A percentile compares a stretch with the other conserved stretches of the same genome.
Conservation (phyloP, 2,329 filamentous ascomycete species). For the Geoglossum cookeanum region DNA sequence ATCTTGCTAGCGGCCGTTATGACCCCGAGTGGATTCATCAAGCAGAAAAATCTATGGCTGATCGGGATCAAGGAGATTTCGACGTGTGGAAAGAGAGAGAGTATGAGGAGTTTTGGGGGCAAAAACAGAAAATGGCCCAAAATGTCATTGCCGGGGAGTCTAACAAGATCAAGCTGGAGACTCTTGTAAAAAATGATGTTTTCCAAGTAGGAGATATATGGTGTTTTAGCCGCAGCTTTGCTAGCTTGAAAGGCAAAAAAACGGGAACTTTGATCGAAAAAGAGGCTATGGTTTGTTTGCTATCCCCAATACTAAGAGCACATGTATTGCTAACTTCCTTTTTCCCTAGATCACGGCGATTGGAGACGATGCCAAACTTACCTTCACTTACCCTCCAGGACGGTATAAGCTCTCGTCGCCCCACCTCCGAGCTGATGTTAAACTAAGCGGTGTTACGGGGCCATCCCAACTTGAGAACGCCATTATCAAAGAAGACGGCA, state of each 20-base stretch:
- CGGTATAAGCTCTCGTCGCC: conserved; percentile 3
- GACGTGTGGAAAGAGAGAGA: conserved; percentile 36
- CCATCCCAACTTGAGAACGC: conserved; percentile 5
- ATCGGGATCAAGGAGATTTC: conserved; percentile 34
- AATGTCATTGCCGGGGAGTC: conserved; percentile 22
- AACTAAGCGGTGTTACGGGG: background rate
- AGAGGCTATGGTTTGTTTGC: conserved; percentile 2
- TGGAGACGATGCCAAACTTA: background rate
- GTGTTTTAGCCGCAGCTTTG: conserved; percentile 1
- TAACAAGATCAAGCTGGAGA: conserved; percentile 18
- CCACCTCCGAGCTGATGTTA: background rate
- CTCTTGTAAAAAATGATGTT: conserved; percentile 4
- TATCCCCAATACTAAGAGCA: background rate
- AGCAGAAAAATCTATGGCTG: conserved; percentile 32
- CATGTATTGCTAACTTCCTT: background rate
- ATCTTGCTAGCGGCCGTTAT: conserved; percentile 35
- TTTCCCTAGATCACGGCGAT: background rate
- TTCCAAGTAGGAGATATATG: conserved; percentile 8
- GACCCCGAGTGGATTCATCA: conserved; percentile 36
- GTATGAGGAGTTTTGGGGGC: conserved; percentile 37
- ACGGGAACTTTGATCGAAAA: conserved; percentile 6
- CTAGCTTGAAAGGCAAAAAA: background rate
- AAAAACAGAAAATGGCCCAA: conserved; percentile 26
- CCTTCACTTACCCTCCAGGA: background rate
- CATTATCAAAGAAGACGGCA: conserved; percentile 6